Percentiles rank a stretch among this genome's conserved stretches.
Evolutionary conservation across 768 basidiomycete genomes (phyloP).

Genomic region (Hericium erinaceus): DNA sequence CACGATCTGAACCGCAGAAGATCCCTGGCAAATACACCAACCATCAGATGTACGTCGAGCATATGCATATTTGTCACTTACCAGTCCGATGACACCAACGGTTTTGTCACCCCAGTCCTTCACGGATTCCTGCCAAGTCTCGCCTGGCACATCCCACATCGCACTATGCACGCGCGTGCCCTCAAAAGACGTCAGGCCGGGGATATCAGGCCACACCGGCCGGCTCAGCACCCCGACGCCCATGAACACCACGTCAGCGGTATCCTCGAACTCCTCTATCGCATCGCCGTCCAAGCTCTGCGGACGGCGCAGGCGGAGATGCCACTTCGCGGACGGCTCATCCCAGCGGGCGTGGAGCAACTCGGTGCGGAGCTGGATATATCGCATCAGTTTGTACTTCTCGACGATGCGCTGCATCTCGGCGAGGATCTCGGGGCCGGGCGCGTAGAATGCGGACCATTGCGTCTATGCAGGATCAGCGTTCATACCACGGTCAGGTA

Average conservation of each 20-base stretch:
- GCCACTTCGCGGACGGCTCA: conserved; percentile 46
- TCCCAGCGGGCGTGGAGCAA: conserved; percentile 42
- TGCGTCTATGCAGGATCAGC: conserved; percentile 10
- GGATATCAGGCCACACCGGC: conserved; percentile 32
- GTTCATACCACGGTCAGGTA: too few relatives aligned
- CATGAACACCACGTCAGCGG: conserved; percentile 24
- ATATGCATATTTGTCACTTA: neutral
- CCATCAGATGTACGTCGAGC: neutral
- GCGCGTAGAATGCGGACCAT: conserved; percentile 10
- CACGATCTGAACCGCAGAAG: conserved; percentile 19
- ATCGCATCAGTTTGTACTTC: conserved; percentile 43
- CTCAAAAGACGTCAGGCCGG: conserved; percentile 25
- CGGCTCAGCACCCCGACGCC: conserved; percentile 26
- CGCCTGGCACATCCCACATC: conserved; percentile 14
- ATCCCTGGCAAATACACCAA: conserved; percentile 5
- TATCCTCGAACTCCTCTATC: conserved; percentile 11
- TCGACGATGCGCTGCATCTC: conserved; percentile 47
- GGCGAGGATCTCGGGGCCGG: conserved; percentile 33
- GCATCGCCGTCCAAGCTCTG: conserved; percentile 1
- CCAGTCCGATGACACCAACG: conserved; percentile 18
- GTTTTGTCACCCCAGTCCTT: conserved; percentile 16
- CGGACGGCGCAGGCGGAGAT: conserved; percentile 32
- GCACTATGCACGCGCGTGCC: conserved; percentile 30
- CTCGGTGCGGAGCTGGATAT: conserved; percentile 48
- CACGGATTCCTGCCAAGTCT: conserved; percentile 5